Evolutionary conservation across 441 rosid species (phyloP), one percentile per base, ranked within the genome.

Genomic region (Corymbia calophylla): DNA sequence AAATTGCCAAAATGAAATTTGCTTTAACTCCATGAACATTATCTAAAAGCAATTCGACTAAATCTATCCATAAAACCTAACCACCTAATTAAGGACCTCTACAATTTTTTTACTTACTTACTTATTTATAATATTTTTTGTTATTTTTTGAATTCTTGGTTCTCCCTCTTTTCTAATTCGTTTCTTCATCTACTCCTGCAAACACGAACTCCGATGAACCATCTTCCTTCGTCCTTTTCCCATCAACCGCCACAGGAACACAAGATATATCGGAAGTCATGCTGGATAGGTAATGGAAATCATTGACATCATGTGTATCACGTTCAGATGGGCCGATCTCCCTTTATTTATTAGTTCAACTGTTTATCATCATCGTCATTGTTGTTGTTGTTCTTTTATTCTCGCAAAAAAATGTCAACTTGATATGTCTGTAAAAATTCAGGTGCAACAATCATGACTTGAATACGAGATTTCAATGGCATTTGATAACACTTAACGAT

Each of bases 321-420:
- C 17, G 11, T 16, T 66, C 39, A 15, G 39, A 66, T 66, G 39
- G 39, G 31, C 0, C 73, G 39, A 31, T n/a, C 73, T 8, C 0
- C 39, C 21, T 0, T n/a, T 16, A 31, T 31, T 66, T n/a, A 18
- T 31, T 31, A 15, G 73, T 66, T 66, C 73, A n/a, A 7, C 39
- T 0, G 35, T 66, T 66, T 6, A 66, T 4, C 16, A n/a, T 7
- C 8, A 23, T 4, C 0, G 19, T 9, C 8, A 18, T 1, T 68
- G 13, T 8, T 0, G 44, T 32, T 18, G 13, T 32, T 68, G 47
- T 18, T 68, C n/a, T 32, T 4, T 68, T 2, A 19, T 9, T 9
- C 25, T 32, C 25, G 25, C 80, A 18, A 18, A 68, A 68, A 66
- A 68, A 32, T 18, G 47, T 32, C 11, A 7, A 0, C 80, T 68